Evolutionary conservation across 805 yeast species (phyloP).

Genomic region (Scheffersomyces lignosus): DNA sequence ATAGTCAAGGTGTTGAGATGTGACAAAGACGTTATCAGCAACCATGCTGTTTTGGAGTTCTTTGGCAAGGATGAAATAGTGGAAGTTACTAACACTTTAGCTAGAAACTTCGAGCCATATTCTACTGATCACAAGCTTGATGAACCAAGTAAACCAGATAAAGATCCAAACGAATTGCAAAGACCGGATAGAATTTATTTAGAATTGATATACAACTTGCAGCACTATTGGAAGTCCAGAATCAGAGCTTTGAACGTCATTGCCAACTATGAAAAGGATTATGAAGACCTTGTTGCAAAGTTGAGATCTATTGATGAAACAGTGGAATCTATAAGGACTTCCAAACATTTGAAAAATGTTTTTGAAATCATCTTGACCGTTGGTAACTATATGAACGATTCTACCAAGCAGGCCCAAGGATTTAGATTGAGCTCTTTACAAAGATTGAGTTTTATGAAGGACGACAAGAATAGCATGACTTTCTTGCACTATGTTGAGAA

Average conservation of each 20-base stretch:
- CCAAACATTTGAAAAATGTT: conserved; percentile 55
- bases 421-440: conserved; percentile 69
- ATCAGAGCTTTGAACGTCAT: conserved; percentile 60
- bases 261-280: conserved; percentile 62
- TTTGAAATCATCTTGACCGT: conserved; percentile 67
- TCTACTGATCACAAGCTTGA: conserved; percentile 47
- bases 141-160: conserved; percentile 41
- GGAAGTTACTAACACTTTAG: conserved; percentile 56
- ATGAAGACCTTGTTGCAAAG: conserved; percentile 57
- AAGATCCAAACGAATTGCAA: conserved; percentile 57
- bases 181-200: conserved; percentile 70
- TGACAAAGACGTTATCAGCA: conserved; percentile 53
- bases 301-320: conserved; percentile 61
- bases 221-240: conserved; percentile 71
- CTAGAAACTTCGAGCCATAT: conserved; percentile 63
- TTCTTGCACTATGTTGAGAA: conserved; percentile 75
- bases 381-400: conserved; percentile 80
- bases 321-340: conserved; percentile 50
- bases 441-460: conserved; percentile 70
- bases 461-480: conserved; percentile 65
- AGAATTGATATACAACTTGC: conserved; percentile 65
- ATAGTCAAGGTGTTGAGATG: conserved; percentile 57
- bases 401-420: conserved; percentile 66
- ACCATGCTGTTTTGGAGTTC: conserved; percentile 64
- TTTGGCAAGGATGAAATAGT: conserved; percentile 64